Base-by-base conservation (phyloP, 495 filamentous ascomycete species). In the Penicillium flavigenum region DNA sequence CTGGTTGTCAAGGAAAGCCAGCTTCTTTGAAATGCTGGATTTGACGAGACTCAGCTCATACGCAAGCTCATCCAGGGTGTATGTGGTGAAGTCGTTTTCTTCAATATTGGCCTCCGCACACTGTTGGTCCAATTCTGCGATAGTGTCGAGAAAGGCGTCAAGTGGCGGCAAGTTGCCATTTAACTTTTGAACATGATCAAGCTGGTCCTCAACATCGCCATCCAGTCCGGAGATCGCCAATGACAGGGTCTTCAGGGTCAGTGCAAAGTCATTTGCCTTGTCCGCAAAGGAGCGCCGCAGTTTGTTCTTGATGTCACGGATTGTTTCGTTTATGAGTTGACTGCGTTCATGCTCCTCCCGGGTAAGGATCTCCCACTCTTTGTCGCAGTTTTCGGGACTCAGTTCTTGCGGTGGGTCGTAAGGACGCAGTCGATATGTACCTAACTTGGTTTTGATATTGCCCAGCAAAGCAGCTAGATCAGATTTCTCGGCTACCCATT, bases 371-470 rank as follows among this genome's bases (percentile, higher is more conserved):
- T 82, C 79, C 94, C 94, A 98, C 60, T 93, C 89, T 38, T 74
- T 70, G 55, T 98, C 94, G 58, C 92, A 81, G 10, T 85, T 83
- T 47, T 95, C 92, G 47, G 92, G 70, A 47, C 83, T 86, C 34
- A 97, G 72, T 57, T 94, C 87, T 49, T 80, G 73, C 10, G 95
- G 95, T 42, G 94, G 94, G 26, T 96, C 88, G 62, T 98, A 98
- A 4, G 92, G 83, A 64, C 91, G 84, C 38, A 98, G 77, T 39
- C 92, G 84, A 70, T 98, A 98, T 24, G 94, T 98, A 59, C 88
- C 89, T 62, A 98, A 79, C 75, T 98, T 98, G 0, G 94, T 98
- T 76, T 96, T 97, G 78, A 98, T 97, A 64, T 98, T 98, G n/a
- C 94, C 95, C 47, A 98, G 72, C 57, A 98, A 74, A 10, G 91